Conservation (phyloP, 2,329 filamentous ascomycete species). For the Nemania diffusa region DNA sequence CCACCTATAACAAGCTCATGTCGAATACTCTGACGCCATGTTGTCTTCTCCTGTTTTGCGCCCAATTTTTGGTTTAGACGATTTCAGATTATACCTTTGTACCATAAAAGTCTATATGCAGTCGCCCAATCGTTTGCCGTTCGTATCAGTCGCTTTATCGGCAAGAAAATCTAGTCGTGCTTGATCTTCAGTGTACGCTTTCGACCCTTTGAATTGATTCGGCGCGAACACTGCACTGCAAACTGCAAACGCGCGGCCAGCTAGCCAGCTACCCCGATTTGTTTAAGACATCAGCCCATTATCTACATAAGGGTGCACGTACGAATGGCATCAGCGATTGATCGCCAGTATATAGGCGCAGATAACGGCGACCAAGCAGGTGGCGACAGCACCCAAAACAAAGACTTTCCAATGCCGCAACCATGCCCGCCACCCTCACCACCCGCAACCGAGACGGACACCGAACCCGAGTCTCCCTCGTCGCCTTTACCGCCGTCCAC, state of each 20-base stretch:
- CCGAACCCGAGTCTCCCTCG: constrained; percentile 31
- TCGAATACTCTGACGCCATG: background rate
- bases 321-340: constrained; percentile 39
- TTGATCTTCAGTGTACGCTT: background rate
- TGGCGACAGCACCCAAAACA: constrained; percentile 28
- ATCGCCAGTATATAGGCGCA: constrained; percentile 17
- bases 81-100: background rate
- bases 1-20: background rate
- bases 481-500: constrained; percentile 14
- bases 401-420: constrained; percentile 40
- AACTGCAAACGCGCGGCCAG: background rate
- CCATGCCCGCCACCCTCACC: constrained; percentile 45
- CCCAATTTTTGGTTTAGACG: background rate
- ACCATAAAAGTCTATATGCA: background rate
- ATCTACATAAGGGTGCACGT: constrained; percentile 18
- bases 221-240: background rate
- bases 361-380: constrained; percentile 15
- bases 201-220: background rate
- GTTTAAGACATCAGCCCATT: constrained; percentile 1
- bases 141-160: background rate
- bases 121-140: background rate
- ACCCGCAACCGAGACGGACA: constrained; percentile 45
- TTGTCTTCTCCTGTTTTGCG: background rate
- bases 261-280: background rate
- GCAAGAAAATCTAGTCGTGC: background rate